These are phyloP conservation scores for Lichtheimia ornata DNA, from an alignment of 371 early-diverging fungal genomes.

Conservation along the genomic window DNA sequence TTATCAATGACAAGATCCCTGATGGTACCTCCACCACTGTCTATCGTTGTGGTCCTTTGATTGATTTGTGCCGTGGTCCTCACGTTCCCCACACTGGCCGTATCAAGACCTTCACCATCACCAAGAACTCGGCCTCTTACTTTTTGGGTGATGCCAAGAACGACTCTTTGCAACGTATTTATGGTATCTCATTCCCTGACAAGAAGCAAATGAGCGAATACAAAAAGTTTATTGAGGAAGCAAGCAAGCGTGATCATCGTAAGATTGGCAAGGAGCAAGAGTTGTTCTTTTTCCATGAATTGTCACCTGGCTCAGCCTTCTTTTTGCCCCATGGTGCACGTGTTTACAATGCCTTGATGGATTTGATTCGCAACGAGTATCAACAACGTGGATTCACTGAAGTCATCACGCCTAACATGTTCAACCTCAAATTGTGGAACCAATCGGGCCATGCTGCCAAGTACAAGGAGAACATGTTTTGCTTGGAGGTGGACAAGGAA, in stretches of 20 bases:
- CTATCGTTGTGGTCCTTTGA: conserved; percentile 97
- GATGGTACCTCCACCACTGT: conserved; percentile 96
- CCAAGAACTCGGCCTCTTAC: conserved; percentile 98
- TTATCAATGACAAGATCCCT: conserved; percentile 93
- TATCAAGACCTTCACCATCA: conserved; percentile 94
- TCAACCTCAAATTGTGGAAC: conserved; percentile 96
- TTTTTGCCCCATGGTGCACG: conserved; percentile 98
- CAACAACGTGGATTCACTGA: conserved; percentile 82
- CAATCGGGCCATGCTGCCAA: conserved; percentile 99
- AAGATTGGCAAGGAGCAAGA: conserved; percentile 96
- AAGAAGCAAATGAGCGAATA: conserved; percentile 95
- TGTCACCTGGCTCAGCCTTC: conserved; percentile 96
- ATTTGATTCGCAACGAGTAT: conserved; percentile 85
- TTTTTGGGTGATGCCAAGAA: conserved; percentile 98
- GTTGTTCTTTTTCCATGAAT: conserved; percentile 97
- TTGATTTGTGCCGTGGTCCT: conserved; percentile 99
- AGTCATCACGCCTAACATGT: conserved; percentile 98
- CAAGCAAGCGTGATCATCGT: conserved; percentile 98
- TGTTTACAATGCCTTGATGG: conserved; percentile 93
- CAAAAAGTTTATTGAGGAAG: conserved; percentile 93
- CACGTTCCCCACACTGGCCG: conserved; percentile 96
- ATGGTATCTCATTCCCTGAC: conserved; percentile 99
- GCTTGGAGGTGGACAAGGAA: conserved; percentile 87
- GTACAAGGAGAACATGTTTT: conserved; percentile 99
- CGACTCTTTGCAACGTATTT: conserved; percentile 97